These are phyloP conservation scores for Byssochlamys sp. DNA, from an alignment of 2,329 filamentous ascomycete genomes.

Conservation along the genomic window DNA sequence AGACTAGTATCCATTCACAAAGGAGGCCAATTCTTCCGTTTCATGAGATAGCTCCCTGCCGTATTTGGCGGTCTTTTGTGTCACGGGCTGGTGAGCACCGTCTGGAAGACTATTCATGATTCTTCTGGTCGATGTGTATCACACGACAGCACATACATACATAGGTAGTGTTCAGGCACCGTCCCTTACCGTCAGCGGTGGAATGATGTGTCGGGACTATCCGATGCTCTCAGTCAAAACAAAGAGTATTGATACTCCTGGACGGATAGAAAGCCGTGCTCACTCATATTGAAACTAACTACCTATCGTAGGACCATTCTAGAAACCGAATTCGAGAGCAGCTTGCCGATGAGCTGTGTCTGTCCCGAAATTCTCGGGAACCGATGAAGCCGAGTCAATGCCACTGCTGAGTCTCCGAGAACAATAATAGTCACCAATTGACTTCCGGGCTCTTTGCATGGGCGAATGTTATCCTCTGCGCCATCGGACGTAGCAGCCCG, in stretches of 20 bases:
- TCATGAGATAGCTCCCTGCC: too few species aligned
- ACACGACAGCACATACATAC: too few species aligned
- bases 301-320: background rate
- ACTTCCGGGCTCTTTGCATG: background rate
- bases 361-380: background rate
- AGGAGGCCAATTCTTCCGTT: too few species aligned
- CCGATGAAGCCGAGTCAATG: background rate
- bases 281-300: background rate
- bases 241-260: background rate
- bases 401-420: background rate
- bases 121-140: too few species aligned
- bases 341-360: background rate
- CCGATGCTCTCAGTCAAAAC: background rate
- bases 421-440: background rate
- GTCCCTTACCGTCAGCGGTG: background rate
- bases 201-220: background rate
- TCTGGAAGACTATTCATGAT: too few species aligned
- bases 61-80: too few species aligned
- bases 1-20: too few species aligned
- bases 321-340: background rate
- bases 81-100: too few species aligned
- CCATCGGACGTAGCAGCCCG: background rate
- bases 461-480: background rate
- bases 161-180: too few species aligned
- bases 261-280: background rate